phyloP scores from a whole-genome alignment of 2,329 filamentous ascomycete genomes.

The Pestalotiopsis sp. region DNA sequence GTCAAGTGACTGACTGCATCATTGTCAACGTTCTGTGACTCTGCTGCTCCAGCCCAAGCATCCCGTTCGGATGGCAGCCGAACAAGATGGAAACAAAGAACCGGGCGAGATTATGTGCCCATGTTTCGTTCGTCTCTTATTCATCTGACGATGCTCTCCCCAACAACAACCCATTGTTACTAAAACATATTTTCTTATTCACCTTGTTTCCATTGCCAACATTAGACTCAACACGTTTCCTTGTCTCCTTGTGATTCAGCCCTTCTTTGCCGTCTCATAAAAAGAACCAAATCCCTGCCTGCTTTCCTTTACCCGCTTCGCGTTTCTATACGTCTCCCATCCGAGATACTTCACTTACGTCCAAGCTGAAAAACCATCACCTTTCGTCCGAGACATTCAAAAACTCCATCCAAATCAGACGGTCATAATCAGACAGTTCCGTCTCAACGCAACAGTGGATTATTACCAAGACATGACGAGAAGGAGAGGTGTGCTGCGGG shows the following conservation, averaged over 20 bases:
- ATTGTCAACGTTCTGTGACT: not conserved
- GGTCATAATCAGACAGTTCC: slow-evolving; percentile 5
- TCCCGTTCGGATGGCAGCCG: slow-evolving; percentile 14
- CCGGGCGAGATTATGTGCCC: slow-evolving; percentile 5
- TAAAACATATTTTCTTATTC: slow-evolving; percentile 16
- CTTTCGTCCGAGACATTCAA: not conserved
- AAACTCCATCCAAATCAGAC: not conserved
- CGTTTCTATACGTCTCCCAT: slow-evolving; percentile 8
- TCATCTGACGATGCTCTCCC: slow-evolving; percentile 10
- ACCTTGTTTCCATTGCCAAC: slow-evolving; percentile 20
- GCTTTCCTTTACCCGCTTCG: slow-evolving; percentile 5
- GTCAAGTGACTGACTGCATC: slow-evolving; percentile 10
- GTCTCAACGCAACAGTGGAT: not conserved
- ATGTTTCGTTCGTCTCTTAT: not conserved
- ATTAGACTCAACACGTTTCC: slow-evolving; percentile 21
- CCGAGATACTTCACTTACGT: not conserved
- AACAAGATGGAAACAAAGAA: slow-evolving; percentile 30
- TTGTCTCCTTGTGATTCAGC: slow-evolving; percentile 29
- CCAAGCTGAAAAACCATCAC: not conserved
- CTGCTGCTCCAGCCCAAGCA: not conserved
- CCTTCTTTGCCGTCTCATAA: slow-evolving; percentile 9
- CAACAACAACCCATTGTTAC: slow-evolving; percentile 15
- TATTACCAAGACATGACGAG: slow-evolving; percentile 28
- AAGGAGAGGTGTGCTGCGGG: slow-evolving; percentile 33
- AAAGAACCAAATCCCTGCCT: slow-evolving; percentile 10